Base-by-base conservation (phyloP, 768 basidiomycete genomes). In the Russula lepida region DNA sequence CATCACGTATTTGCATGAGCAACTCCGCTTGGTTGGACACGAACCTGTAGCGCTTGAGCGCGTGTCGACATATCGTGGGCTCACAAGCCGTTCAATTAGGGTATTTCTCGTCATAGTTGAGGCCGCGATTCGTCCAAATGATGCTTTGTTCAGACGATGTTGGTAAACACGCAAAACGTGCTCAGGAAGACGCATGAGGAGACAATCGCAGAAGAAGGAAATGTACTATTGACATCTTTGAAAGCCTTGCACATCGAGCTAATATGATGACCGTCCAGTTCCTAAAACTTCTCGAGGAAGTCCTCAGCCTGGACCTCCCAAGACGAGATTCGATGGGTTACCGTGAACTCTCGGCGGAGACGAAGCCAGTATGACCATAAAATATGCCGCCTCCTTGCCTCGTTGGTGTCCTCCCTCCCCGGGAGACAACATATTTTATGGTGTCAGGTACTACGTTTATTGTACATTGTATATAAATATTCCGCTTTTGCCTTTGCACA, bases 91-190 rank as follows among this genome's bases (percentile, higher is more conserved):
- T 28, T 87, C 85, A 1, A 84, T 89, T 43, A 77, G 87, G 66
- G 84, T 84, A 60, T 66, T 74, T 67, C 39, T 25, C 9, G 5
- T 48, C 60, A 56, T 53, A 35, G n/a, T 11, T 23, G 13, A 47
- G 15, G 6, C 15, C 17, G 33, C 46, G 27, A 21, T 30, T 5
- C n/a, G 25, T 35, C 21, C 19, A 23, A 41, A 51, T 54, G 35
- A 37, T 33, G 23, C n/a, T 50, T 54, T 50, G 35, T 37, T 19
- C 64, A 86, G 84, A 88, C 85, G 0, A 75, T 89, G 54, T 77
- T 89, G 8, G 83, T 88, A 2, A 84, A 88, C 67, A 85, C 86
- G 81, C 81, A 88, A 63, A 78, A 81, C 46, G 76, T 74, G 3
- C 78, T 79, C 50, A 75, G 77, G 58, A 75, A 78, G 17, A 73